Evolutionary conservation across 306 rosid genomes (phyloP).

Genomic region (Corylus avellana): DNA sequence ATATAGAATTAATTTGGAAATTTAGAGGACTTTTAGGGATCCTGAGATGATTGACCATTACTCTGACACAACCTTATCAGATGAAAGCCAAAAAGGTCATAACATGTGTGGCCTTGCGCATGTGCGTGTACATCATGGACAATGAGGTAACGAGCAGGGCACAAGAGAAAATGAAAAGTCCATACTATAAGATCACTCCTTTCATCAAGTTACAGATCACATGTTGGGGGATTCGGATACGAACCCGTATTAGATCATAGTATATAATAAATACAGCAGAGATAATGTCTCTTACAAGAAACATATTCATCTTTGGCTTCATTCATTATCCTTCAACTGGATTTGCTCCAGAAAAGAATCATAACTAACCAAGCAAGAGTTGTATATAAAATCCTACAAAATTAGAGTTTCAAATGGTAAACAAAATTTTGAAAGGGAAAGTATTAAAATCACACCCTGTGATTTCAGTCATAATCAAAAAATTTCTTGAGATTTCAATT

Average conservation of each 20-base stretch:
- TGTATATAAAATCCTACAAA: background rate
- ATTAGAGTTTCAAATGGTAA: background rate
- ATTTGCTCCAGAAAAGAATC: background rate
- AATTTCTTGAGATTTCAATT: no score
- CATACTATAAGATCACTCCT: background rate
- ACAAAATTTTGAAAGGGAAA: background rate
- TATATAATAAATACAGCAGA: background rate
- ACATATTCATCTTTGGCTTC: background rate
- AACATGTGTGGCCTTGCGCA: background rate
- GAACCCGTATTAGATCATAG: background rate
- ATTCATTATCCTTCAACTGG: background rate
- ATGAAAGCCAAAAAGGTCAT: background rate
- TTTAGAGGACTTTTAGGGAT: background rate
- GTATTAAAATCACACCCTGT: no score
- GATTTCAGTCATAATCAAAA: no score
- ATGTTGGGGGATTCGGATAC: background rate
- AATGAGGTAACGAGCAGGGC: background rate
- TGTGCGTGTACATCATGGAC: background rate
- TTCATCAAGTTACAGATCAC: background rate
- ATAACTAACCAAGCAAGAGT: background rate
- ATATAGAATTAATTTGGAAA: background rate
- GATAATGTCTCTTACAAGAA: background rate
- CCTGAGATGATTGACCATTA: background rate
- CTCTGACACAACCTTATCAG: background rate
- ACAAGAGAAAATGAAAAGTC: background rate